Conservation (phyloP, 495 filamentous ascomycete species). For the Pyrenula massariospora region DNA sequence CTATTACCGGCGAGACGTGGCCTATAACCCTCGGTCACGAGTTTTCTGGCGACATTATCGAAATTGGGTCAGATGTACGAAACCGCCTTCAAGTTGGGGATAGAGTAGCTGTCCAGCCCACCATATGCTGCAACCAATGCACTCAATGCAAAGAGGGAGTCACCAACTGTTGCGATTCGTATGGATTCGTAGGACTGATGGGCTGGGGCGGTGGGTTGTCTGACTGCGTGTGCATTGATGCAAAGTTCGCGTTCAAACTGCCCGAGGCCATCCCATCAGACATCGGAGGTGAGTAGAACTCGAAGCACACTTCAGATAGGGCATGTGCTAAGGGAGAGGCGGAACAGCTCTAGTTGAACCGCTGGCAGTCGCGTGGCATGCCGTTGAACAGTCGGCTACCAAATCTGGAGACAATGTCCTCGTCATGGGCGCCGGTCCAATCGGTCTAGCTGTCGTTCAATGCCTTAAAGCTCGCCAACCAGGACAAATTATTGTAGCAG, state of each 20-base stretch:
- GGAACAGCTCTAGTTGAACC: constrained; percentile 45
- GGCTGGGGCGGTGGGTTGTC: background rate
- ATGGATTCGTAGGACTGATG: constrained; percentile 34
- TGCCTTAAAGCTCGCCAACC: constrained; percentile 36
- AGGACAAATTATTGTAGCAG: constrained; percentile 43
- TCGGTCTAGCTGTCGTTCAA: constrained; percentile 51
- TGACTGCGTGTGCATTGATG: constrained; percentile 1
- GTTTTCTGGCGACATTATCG: constrained; percentile 22
- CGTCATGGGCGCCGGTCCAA: constrained; percentile 50
- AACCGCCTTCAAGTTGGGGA: constrained; percentile 26
- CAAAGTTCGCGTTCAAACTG: constrained; percentile 23
- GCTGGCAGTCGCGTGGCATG: constrained; percentile 54
- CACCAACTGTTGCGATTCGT: constrained; percentile 34
- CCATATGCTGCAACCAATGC: constrained; percentile 35
- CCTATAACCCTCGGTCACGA: constrained; percentile 43
- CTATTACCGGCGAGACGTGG: constrained; percentile 32
- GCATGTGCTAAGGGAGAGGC: background rate
- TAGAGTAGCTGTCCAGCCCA: constrained; percentile 34
- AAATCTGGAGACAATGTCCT: constrained; percentile 37
- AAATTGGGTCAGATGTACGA: constrained; percentile 28
- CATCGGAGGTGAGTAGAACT: constrained; percentile 25
- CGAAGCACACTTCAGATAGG: background rate
- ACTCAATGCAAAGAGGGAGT: constrained; percentile 25
- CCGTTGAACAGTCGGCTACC: constrained; percentile 41
- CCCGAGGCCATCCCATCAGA: constrained; percentile 38